Conservation (phyloP, 73 alveolate species). For the Tetrahymena malaccensis region DNA sequence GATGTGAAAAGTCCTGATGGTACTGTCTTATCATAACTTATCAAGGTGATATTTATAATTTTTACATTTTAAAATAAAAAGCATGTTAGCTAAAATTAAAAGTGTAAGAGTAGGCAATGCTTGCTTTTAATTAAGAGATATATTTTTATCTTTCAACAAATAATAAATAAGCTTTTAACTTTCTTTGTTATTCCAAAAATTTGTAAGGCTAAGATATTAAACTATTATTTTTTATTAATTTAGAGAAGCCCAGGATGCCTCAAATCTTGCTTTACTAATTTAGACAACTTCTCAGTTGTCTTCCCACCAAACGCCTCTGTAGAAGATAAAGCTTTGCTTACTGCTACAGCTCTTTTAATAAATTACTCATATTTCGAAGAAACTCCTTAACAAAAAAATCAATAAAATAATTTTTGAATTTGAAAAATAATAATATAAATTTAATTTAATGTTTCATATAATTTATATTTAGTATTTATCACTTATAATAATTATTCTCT, state of each 20-base stretch:
- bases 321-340: constrained; percentile 5
- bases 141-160: no score
- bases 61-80: not conserved
- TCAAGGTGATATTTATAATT: not conserved
- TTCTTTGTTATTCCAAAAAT: no score
- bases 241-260: constrained; percentile 9
- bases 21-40: not conserved
- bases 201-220: not conserved
- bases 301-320: constrained; percentile 1
- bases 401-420: not conserved
- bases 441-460: no score
- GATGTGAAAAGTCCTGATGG: not conserved
- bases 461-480: no score
- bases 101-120: no score
- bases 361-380: not conserved
- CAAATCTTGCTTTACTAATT: not conserved
- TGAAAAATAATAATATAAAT: not conserved
- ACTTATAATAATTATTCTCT: no score
- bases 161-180: no score
- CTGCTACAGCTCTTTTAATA: not conserved
- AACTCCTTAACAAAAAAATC: not conserved
- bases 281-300: not conserved
- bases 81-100: not conserved
- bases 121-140: no score
- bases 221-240: not conserved